Evolutionary conservation across 192 early-diverging fungal species (phyloP), one percentile per base, ranked within the genome.

Genomic region (Geranomyces michiganensis): DNA sequence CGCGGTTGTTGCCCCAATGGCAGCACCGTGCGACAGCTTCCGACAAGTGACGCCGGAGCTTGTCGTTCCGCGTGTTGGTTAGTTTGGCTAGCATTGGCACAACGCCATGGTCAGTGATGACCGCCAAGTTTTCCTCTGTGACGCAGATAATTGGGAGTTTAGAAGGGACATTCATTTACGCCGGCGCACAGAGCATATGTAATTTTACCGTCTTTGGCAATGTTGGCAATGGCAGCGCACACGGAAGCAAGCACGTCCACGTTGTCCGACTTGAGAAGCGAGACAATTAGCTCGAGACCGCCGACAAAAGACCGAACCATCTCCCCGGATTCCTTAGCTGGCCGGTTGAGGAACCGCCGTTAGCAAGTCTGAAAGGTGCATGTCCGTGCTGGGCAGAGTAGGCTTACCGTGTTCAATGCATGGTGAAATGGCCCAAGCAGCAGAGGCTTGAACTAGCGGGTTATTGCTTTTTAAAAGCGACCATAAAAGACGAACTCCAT

Each of bases 221-320:
- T 89, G 68, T 88, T 88, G 17, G 87, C 87, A 55, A 89, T 88
- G 22, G 87, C 85, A 2, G 84, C 83, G 68, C 87, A 89, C 1
- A 88, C 87, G 65, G 78, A 81, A 9, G 87, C 87, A 27, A 88
- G 75, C 21, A 89, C 86, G 45, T 88, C 81, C 12, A 74, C 62
- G 72, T 86, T 65, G 55, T 85, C 83, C 32, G 86, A 86, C 71
- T 88, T 88, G 30, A 89, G 73, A 21, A 89, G 78, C 41, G 86
- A 86, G 0, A 89, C 87, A 62, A 89, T 87, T 21, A 89, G 75
- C 72, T 89, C 87, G 17, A 89, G 74, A 75, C 86, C 87, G 9
- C 87, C 87, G 30, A 89, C 87, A 68, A 89, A 89, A 3, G 87
- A 89, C 30, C 87, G 79, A 49, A 89, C 87, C 86, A 88, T 89